These are phyloP conservation scores for Pyrus hybrid DNA, from an alignment of 331 rosid species.

Conservation along the genomic window DNA sequence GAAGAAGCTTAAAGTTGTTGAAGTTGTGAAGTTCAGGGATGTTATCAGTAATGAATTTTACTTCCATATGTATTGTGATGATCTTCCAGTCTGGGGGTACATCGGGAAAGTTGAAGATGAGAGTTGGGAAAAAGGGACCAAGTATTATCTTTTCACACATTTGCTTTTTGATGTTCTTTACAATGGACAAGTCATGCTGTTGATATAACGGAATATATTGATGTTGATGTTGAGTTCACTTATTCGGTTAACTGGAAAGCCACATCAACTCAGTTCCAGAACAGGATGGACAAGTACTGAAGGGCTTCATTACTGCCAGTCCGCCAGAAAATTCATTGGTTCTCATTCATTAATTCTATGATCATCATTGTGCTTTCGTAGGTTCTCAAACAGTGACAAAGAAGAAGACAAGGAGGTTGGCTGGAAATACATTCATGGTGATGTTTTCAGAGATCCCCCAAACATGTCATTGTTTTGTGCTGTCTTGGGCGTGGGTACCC, in stretches of 20 bases:
- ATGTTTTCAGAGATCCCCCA: constrained; percentile 69
- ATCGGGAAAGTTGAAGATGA: constrained; percentile 65
- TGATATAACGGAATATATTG: constrained; percentile 60
- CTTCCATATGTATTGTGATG: constrained; percentile 86
- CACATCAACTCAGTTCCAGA: constrained; percentile 36
- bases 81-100: constrained; percentile 85
- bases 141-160: constrained; percentile 58
- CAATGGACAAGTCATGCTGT: constrained; percentile 45
- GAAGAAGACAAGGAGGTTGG: constrained; percentile 85
- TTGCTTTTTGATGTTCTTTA: constrained; percentile 59
- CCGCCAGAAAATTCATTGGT: constrained; percentile 64
- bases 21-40: constrained; percentile 48
- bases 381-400: constrained; percentile 47
- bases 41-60: constrained; percentile 58
- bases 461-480: constrained; percentile 66
- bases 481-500: constrained; percentile 74
- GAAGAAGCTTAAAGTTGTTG: constrained; percentile 48
- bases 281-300: constrained; percentile 64
- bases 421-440: constrained; percentile 77
- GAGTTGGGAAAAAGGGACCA: constrained; percentile 38
- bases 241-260: constrained; percentile 72
- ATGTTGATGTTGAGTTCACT: constrained; percentile 53
- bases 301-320: constrained; percentile 55
- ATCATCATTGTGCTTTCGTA: constrained; percentile 54
- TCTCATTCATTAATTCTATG: constrained; percentile 66